phyloP scores from a whole-genome alignment of 768 basidiomycete species.

The Russula abietina region DNA sequence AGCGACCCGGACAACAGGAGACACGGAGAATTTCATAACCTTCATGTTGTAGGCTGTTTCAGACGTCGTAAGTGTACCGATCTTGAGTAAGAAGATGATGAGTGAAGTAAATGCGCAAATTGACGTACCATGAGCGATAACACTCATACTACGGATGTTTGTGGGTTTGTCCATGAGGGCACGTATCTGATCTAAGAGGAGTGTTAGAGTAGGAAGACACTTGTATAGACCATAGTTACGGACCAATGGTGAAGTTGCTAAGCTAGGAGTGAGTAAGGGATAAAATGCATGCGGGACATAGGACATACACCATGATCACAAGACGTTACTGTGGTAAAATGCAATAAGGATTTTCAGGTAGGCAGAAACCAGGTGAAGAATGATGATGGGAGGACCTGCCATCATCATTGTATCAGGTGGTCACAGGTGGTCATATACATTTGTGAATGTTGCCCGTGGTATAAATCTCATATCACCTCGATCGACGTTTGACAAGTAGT shows the following conservation, averaged over 20 bases:
- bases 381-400: constrained; percentile 9
- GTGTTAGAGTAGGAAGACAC: constrained; percentile 30
- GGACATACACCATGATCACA: constrained; percentile 78
- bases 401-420: too few species aligned
- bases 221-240: constrained; percentile 1
- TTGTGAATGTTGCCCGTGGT: too few species aligned
- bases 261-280: background rate
- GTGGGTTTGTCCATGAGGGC: constrained; percentile 83
- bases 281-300: constrained; percentile 8
- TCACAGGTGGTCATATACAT: too few species aligned
- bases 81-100: constrained; percentile 80
- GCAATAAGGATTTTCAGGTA: constrained; percentile 17
- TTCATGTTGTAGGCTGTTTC: constrained; percentile 99
- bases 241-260: constrained; percentile 26
- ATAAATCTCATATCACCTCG: too few species aligned
- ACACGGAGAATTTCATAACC: constrained; percentile 99
- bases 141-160: constrained; percentile 94
- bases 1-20: constrained; percentile 97
- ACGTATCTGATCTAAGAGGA: constrained; percentile 71
- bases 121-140: constrained; percentile 79
- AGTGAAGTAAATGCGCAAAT: constrained; percentile 24
- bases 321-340: constrained; percentile 36
- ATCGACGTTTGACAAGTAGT: too few species aligned
- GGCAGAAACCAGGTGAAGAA: constrained; percentile 10
- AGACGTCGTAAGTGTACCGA: constrained; percentile 92